Evolutionary conservation across 768 basidiomycete genomes (phyloP).

Genomic region (Podaxis sp.): DNA sequence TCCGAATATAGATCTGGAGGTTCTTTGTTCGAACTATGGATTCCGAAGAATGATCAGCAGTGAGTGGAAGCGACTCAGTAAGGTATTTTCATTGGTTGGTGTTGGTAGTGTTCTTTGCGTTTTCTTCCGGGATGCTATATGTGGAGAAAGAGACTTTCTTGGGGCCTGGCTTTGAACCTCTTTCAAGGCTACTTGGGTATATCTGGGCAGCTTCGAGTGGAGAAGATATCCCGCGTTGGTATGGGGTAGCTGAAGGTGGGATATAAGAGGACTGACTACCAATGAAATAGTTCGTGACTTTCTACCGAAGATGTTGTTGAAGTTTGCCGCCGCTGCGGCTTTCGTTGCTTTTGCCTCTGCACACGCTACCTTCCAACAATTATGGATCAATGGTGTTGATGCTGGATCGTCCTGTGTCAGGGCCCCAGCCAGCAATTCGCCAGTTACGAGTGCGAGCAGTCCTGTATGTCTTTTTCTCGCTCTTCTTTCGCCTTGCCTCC

Average conservation of each 20-base stretch:
- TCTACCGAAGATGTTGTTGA: not conserved
- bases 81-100: not conserved
- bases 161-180: not conserved
- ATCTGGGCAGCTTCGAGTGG: not conserved
- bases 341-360: conserved; percentile 42
- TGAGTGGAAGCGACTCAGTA: not conserved
- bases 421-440: conserved; percentile 43
- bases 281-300: not conserved
- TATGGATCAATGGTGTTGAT: conserved; percentile 53
- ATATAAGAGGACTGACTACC: too few species aligned
- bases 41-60: not conserved
- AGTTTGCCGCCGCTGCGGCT: conserved; percentile 26
- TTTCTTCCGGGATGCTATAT: not conserved
- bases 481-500: not conserved
- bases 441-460: conserved; percentile 41
- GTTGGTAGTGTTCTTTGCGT: not conserved
- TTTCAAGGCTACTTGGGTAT: not conserved
- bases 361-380: conserved; percentile 54
- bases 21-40: not conserved
- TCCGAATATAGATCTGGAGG: not conserved
- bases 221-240: not conserved
- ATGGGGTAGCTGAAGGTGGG: too few species aligned
- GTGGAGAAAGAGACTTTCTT: not conserved
- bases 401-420: conserved; percentile 48
- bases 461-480: conserved; percentile 25